Base-by-base conservation (phyloP, 257 asterid genomes). In the Solanum pinnatisectum region DNA sequence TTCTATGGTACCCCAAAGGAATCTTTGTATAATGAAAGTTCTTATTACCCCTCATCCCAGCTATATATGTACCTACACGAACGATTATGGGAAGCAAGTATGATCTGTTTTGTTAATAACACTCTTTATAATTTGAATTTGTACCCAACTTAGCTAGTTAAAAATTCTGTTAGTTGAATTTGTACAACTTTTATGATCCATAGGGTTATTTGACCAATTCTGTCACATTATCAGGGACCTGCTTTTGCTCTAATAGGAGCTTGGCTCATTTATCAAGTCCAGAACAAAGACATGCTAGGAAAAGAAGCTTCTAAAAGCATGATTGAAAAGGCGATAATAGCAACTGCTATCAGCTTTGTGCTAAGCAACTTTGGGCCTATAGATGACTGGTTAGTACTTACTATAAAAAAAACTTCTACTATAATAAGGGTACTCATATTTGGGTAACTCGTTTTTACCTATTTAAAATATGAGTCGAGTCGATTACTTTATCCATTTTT, bases 231-330 rank as follows among this genome's bases (percentile, higher is more conserved):
- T 77, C 89, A 95, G 98, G 98, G 94, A 74, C 98, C 98, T 2
- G 92, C 88, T 33, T 96, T 96, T 92, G 98, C 98, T 83, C 36
- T 96, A 67, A 93, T 95, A 33, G 98, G 98, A 67, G 98, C 98
- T 71, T 96, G 96, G 98, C 94, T 96, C 44, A 89, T 93, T 65
- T 92, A 93, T 90, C 96, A 93, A 89, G 85, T 92, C 81, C 98
- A 91, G 82, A 93, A 92, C 93, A 91, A 92, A 88, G 98, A 88
- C 87, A 86, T 90, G 13, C 70, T 88, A 40, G 89, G 91, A 60
- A 93, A 88, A 49, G 94, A 93, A 83, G 88, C 90, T 15, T 86
- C 90, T 23, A 95, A 95, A 79, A 92, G 90, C 86, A 88, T 94
- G 93, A 90, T 92, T 39, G 91, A 52, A 87, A 89, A 89, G 87